Base-by-base conservation (phyloP, 495 filamentous ascomycete genomes). In the Corynascus novoguineensis region DNA sequence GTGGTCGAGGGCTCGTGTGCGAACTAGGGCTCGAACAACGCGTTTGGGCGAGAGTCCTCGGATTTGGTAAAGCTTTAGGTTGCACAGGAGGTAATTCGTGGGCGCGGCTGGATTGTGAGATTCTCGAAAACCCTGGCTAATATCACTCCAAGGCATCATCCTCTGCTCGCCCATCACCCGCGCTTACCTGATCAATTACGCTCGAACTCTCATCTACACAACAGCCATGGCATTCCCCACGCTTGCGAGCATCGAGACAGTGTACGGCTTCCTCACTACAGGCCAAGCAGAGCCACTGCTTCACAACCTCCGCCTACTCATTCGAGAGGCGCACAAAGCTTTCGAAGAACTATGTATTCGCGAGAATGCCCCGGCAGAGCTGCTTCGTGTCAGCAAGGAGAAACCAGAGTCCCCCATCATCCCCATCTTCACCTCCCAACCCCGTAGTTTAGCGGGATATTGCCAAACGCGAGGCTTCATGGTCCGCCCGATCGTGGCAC, bases 61-160 rank as follows among this genome's bases (percentile, higher is more conserved):
- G 86, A 0, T 91, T 89, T 73, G 87, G 88, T 4, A 93, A 92
- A 64, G 84, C 86, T 3, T 67, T 92, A 57, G 84, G 80, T 15
- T 85, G 84, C 58, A 78, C 84, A 45, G 88, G 88, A 50, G 47
- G 47, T 50, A n/a, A 34, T 15, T 21, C n/a, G 5, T 21, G 4
- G 15, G n/a, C 10, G n/a, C 19, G 1, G 0, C 11, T 22, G 4
- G 28, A 35, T 10, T 1, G 17, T 34, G 12, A 50, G 21, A n/a
- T 15, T 25, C 7, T 35, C 29, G 0, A 17, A 17, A 17, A 1
- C 14, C 14, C 11, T 2, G 14, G 29, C 25, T 1, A 29, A 14
- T 4, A 27, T n/a, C n/a, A n/a, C n/a, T n/a, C n/a, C n/a, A 24
- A 68, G 88, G 86, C 89, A 73, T 73, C 14, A 61, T 78, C 14